phyloP scores from a whole-genome alignment of 495 filamentous ascomycete species.

The Parathielavia appendiculata region DNA sequence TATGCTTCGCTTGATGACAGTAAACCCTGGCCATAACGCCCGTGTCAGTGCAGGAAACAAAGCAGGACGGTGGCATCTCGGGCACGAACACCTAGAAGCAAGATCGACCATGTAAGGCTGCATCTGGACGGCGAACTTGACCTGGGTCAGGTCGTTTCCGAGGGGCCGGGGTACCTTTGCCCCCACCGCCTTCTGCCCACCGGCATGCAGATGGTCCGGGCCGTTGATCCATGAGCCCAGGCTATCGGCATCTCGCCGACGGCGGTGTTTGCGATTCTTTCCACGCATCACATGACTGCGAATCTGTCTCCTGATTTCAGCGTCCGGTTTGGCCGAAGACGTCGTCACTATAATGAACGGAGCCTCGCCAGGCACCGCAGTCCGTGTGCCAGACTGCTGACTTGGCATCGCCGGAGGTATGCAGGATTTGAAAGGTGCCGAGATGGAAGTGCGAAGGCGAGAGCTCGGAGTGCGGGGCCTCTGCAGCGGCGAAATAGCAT shows the following conservation, averaged over 20 bases:
- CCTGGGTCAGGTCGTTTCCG: conserved; percentile 4
- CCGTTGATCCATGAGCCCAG: conserved; percentile 18
- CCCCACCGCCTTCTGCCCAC: too few relatives aligned
- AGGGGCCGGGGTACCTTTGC: neutral
- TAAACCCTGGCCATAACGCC: conserved; percentile 3
- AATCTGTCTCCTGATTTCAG: conserved; percentile 14
- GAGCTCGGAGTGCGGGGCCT: neutral
- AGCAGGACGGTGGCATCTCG: neutral
- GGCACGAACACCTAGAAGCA: neutral
- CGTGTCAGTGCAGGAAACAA: neutral
- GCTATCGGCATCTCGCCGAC: neutral
- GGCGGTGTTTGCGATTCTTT: conserved; percentile 20
- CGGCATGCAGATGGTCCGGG: neutral
- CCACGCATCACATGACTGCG: conserved; percentile 29
- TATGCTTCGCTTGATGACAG: conserved; percentile 10
- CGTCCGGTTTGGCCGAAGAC: conserved; percentile 14
- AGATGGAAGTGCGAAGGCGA: neutral
- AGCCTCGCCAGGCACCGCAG: neutral
- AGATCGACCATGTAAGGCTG: conserved; percentile 4
- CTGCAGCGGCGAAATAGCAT: too few relatives aligned
- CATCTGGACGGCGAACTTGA: neutral
- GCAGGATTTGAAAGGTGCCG: too few relatives aligned
- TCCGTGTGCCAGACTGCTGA: neutral
- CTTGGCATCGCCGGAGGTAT: neutral
- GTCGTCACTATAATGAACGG: conserved; percentile 22